Conservation (phyloP, 2,329 filamentous ascomycete genomes). For the Beauveria bassiana region DNA sequence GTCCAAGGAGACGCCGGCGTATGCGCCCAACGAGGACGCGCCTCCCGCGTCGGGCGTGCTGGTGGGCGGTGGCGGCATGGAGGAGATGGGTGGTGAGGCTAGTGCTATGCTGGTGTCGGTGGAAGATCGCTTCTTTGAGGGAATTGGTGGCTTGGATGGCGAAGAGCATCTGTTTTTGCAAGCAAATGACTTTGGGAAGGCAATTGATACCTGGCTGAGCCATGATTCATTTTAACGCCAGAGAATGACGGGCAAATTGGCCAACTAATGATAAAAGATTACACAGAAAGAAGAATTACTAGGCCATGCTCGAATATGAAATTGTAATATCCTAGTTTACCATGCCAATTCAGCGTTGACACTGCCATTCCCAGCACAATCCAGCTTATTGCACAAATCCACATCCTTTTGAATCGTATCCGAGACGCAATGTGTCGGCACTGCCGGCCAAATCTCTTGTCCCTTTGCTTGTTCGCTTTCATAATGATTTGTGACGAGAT, state of each 20-base stretch:
- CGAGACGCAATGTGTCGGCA: slow-evolving; percentile 16
- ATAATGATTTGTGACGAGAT: slow-evolving; percentile 22
- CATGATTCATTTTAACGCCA: slow-evolving; percentile 11
- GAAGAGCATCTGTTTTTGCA: slow-evolving; percentile 25
- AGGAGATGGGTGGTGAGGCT: not conserved
- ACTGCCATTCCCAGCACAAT: slow-evolving; percentile 13
- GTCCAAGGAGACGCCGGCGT: slow-evolving; percentile 25
- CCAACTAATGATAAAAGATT: not conserved
- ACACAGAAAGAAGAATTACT: not conserved
- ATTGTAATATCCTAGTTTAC: no score
- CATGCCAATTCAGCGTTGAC: slow-evolving; percentile 13
- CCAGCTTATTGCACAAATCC: slow-evolving; percentile 19
- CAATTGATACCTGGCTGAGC: slow-evolving; percentile 28
- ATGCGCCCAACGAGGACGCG: slow-evolving; percentile 24
- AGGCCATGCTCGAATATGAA: no score
- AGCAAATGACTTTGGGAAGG: slow-evolving; percentile 26
- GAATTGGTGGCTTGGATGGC: slow-evolving; percentile 14
- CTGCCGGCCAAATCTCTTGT: slow-evolving; percentile 24
- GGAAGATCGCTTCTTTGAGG: slow-evolving; percentile 17
- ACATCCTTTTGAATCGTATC: slow-evolving; percentile 20
- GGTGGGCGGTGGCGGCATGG: not conserved
- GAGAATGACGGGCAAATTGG: not conserved
- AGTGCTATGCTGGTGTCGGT: slow-evolving; percentile 11
- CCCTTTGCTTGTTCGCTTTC: slow-evolving; percentile 18
- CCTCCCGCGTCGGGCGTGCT: slow-evolving; percentile 2